A percentile compares a stretch with the other conserved stretches of the same genome.
These are phyloP conservation scores for Sclerotinia subarctica DNA, from an alignment of 2,329 filamentous ascomycete species.

Conservation along the genomic window DNA sequence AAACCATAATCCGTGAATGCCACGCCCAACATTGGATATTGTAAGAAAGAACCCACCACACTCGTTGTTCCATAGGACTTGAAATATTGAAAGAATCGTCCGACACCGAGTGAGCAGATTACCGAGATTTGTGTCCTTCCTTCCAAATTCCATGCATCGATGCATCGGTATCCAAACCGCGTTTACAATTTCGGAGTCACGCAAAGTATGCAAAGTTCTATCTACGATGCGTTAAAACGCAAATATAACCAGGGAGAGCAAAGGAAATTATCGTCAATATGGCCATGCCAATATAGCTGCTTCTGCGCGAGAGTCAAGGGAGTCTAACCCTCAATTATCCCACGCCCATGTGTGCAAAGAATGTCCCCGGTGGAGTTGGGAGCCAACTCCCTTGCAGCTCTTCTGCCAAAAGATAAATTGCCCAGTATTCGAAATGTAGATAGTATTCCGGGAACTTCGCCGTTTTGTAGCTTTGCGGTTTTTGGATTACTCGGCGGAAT, in stretches of 20 bases:
- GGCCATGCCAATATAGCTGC: background rate
- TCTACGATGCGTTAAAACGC: conserved; percentile 19
- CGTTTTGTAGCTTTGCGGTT: background rate
- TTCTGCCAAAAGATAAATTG: background rate
- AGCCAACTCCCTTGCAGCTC: background rate
- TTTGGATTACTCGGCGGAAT: background rate
- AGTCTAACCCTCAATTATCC: conserved; percentile 12
- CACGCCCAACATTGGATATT: background rate
- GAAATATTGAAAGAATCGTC: conserved; percentile 13
- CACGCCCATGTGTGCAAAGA: background rate
- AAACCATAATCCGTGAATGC: background rate
- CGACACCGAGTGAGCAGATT: conserved; percentile 14
- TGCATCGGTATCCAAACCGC: conserved; percentile 17
- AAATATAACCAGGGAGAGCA: conserved; percentile 14
- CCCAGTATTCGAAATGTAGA: background rate
- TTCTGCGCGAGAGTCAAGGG: conserved; percentile 3
- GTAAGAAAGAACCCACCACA: conserved; percentile 2
- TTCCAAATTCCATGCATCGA: conserved; percentile 13
- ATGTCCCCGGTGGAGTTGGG: background rate
- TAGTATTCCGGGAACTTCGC: background rate
- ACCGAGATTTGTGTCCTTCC: conserved; percentile 18
- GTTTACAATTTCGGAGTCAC: conserved; percentile 22
- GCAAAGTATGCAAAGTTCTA: conserved; percentile 20
- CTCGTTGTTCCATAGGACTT: conserved; percentile 11
- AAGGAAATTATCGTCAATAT: conserved; percentile 8